Conservation (phyloP, 2,329 filamentous ascomycete species). For the Cercospora zeae-maydis region DNA sequence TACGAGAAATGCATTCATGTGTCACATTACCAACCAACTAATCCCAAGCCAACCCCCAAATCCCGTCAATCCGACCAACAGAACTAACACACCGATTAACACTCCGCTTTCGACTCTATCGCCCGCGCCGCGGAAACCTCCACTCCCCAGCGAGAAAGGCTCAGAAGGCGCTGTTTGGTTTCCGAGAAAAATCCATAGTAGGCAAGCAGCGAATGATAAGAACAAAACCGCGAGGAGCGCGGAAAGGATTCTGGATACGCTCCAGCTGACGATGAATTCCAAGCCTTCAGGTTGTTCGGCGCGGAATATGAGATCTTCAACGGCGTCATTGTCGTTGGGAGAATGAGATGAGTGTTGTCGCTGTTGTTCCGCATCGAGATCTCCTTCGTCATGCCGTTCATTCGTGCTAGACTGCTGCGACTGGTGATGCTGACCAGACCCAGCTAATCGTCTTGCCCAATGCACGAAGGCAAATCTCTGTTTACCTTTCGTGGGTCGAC, state of each 20-base stretch:
- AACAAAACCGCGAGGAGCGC: constrained; percentile 32
- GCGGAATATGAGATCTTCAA: constrained; percentile 10
- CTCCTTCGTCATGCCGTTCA: constrained; percentile 7
- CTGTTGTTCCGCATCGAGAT: background rate
- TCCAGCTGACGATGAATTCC: constrained; percentile 39
- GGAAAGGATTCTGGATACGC: constrained; percentile 29
- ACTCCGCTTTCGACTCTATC: constrained; percentile 37
- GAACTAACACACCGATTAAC: constrained; percentile 35
- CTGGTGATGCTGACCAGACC: background rate
- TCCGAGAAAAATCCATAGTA: constrained; percentile 40
- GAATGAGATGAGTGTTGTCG: background rate
- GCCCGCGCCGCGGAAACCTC: constrained; percentile 33
- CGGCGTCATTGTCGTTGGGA: background rate
- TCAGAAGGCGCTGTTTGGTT: constrained; percentile 19
- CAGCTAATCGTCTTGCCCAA: constrained; percentile 41
- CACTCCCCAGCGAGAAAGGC: constrained; percentile 15
- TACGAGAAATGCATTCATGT: no score
- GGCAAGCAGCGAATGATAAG: constrained; percentile 30
- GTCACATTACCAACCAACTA: constrained; percentile 39
- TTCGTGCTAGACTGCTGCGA: background rate
- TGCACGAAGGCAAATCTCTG: constrained; percentile 44
- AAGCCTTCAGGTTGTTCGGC: constrained; percentile 35
- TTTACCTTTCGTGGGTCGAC: constrained; percentile 39
- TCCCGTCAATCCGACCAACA: constrained; percentile 36
- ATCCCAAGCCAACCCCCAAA: constrained; percentile 38